Evolutionary conservation across 345 rosid species (phyloP), one percentile per base, ranked within the genome.

Genomic region (Aurinia saxatilis): DNA sequence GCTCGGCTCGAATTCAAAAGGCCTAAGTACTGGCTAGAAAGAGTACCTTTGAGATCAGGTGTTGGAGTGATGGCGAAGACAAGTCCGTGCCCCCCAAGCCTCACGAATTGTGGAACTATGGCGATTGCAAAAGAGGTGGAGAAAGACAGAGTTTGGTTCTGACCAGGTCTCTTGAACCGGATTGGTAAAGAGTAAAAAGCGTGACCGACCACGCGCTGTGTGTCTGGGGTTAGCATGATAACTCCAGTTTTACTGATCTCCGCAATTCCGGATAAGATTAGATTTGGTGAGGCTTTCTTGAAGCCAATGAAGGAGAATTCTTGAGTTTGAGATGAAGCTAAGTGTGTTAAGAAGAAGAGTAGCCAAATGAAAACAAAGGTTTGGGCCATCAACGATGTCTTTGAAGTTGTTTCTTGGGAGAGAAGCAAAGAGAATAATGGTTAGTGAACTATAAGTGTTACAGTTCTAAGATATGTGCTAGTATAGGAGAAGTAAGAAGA

Each of bases 91-190:
- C 95, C 96, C 19, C 98, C 93, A 15, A 89, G 87, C 18, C 41
- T 52, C 9, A 81, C 73, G 42, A 77, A 85, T 78, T 83, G 79
- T 5, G 93, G 87, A 25, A 75, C 75, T 15, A 84, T 77, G n/a
- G 90, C 87, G 36, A 92, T 83, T 41, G 80, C 96, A 65, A 92
- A 92, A 13, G 87, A 72, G 10, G 96, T 78, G 11, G 98, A 92
- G 72, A 92, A 92, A 58, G 96, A 92, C 48, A 70, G 44, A 18
- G 70, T 67, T 65, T 61, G 78, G 50, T 74, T 78, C 35, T 18
- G 41, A 10, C 70, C 48, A 8, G 74, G 8, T 77, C 60, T 64
- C 79, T 80, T 89, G 81, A 89, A 82, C 35, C 41, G 76, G 58
- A 87, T 36, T 2, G 82, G 93, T 33, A 77, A 61, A 2, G 91